Conservation (phyloP, 1,139 yeast species). For the Dujonia santamariae region DNA sequence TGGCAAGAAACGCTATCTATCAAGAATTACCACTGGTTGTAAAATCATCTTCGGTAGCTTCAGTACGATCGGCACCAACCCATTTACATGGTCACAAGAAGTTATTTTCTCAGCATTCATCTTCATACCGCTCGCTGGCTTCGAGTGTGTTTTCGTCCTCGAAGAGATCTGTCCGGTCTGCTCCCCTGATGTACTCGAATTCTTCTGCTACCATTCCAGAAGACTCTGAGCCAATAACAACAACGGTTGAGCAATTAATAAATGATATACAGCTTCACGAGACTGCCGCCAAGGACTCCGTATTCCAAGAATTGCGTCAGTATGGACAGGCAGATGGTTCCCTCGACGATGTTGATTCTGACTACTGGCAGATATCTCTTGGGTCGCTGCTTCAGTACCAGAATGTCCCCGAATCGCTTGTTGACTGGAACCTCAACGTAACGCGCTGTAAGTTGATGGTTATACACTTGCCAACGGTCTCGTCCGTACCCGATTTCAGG, state of each 20-base stretch:
- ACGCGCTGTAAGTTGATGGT: constrained; percentile 43
- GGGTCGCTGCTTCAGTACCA: constrained; percentile 43
- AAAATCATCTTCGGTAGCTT: constrained; percentile 21
- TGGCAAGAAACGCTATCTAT: constrained; percentile 46
- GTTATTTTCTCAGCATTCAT: constrained; percentile 7
- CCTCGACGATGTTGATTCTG: constrained; percentile 14
- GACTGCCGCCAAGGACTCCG: constrained; percentile 10
- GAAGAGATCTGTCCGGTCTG: constrained; percentile 40
- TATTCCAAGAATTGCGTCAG: constrained; percentile 5
- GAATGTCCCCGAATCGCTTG: constrained; percentile 35
- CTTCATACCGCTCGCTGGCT: constrained; percentile 27
- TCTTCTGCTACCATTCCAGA: constrained; percentile 49
- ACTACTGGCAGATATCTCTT: constrained; percentile 28
- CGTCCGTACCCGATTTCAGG: constrained; percentile 35
- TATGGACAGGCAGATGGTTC: not conserved
- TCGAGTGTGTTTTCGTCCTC: constrained; percentile 34
- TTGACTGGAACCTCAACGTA: constrained; percentile 50
- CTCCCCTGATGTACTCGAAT: constrained; percentile 42
- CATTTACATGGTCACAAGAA: constrained; percentile 11
- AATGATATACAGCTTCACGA: constrained; percentile 45
- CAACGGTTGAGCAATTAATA: constrained; percentile 44
- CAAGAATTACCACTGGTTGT: constrained; percentile 36
- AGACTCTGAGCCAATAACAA: constrained; percentile 41
- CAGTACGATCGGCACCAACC: constrained; percentile 19
- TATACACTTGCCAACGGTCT: constrained; percentile 36